phyloP scores from a whole-genome alignment of 108 stramenopile species.

The Nitzschia sp. region DNA sequence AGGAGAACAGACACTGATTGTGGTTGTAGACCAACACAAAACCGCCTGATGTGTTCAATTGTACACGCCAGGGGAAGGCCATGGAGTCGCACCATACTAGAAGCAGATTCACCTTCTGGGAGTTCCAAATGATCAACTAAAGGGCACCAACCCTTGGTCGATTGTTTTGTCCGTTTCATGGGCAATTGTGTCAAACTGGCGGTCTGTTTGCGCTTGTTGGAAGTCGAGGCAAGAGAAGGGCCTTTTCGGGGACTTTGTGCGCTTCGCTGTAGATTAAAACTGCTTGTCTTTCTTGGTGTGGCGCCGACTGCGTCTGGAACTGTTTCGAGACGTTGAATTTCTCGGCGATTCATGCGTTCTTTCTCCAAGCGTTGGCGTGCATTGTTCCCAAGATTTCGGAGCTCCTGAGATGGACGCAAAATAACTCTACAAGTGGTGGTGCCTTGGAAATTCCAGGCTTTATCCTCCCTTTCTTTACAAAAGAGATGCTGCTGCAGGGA shows the following conservation, averaged over 20 bases:
- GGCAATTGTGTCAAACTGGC: not conserved
- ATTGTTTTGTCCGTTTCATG: constrained; percentile 15
- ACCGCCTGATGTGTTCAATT: constrained; percentile 53
- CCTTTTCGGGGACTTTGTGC: not conserved
- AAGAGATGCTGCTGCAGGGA: too few relatives aligned
- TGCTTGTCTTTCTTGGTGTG: constrained; percentile 12
- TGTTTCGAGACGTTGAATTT: constrained; percentile 49
- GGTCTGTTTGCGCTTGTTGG: not conserved
- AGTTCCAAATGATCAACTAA: constrained; percentile 32
- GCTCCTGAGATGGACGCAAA: constrained; percentile 8
- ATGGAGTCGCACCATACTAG: constrained; percentile 63
- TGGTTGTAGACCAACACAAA: constrained; percentile 71
- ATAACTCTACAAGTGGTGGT: constrained; percentile 5
- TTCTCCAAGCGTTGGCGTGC: constrained; percentile 58
- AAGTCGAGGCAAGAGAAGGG: not conserved
- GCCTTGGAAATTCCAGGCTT: not conserved
- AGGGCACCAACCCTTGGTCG: constrained; percentile 34
- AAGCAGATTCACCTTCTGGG: constrained; percentile 44
- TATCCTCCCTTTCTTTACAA: not conserved
- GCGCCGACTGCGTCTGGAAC: constrained; percentile 5
- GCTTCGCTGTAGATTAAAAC: not conserved
- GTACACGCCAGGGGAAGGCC: constrained; percentile 62
- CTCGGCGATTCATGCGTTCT: constrained; percentile 62
- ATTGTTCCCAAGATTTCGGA: constrained; percentile 62
- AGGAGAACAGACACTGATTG: constrained; percentile 54